phyloP scores from a whole-genome alignment of 352 stramenopile genomes.

The Nothophytophthora sp. region DNA sequence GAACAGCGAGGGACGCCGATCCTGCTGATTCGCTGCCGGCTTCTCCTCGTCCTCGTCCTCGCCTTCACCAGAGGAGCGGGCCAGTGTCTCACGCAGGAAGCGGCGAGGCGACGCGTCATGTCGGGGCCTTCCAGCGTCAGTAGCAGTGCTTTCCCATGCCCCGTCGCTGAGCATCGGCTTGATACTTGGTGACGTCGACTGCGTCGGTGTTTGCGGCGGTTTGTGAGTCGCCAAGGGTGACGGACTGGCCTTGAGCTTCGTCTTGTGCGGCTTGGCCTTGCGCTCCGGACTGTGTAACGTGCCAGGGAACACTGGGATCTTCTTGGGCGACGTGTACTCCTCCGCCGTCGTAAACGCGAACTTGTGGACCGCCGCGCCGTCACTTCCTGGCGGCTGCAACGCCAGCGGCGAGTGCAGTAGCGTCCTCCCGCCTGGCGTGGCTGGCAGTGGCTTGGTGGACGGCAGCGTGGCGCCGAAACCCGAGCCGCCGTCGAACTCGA shows the following conservation, averaged over 20 bases:
- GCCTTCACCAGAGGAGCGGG: conserved; percentile 24
- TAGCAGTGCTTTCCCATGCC: conserved; percentile 15
- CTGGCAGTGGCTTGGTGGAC: conserved; percentile 59
- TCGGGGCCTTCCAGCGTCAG: conserved; percentile 31
- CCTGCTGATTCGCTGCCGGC: conserved; percentile 22
- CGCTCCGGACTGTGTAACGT: conserved; percentile 56
- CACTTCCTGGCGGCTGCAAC: conserved; percentile 1
- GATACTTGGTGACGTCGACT: conserved; percentile 4
- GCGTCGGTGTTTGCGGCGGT: conserved; percentile 4
- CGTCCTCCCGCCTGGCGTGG: conserved; percentile 19
- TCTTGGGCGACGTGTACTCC: conserved; percentile 80
- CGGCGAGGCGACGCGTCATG: conserved; percentile 60
- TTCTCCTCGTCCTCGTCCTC: conserved; percentile 19
- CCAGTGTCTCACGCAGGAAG: conserved; percentile 63
- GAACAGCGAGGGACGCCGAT: conserved; percentile 39
- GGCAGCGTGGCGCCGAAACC: conserved; percentile 58
- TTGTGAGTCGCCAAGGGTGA: conserved; percentile 9
- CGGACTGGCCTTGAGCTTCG: conserved; percentile 9
- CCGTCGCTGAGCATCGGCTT: conserved; percentile 6
- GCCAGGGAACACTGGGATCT: conserved; percentile 70
- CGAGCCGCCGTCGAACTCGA: conserved; percentile 72
- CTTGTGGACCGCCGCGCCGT: conserved; percentile 30
- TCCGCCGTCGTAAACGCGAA: conserved; percentile 73
- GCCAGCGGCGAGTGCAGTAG: conserved; percentile 21
- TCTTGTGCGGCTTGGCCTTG: conserved; percentile 17